Conservation (phyloP, 1,284 basidiomycete genomes). For the Boletus sp. region DNA sequence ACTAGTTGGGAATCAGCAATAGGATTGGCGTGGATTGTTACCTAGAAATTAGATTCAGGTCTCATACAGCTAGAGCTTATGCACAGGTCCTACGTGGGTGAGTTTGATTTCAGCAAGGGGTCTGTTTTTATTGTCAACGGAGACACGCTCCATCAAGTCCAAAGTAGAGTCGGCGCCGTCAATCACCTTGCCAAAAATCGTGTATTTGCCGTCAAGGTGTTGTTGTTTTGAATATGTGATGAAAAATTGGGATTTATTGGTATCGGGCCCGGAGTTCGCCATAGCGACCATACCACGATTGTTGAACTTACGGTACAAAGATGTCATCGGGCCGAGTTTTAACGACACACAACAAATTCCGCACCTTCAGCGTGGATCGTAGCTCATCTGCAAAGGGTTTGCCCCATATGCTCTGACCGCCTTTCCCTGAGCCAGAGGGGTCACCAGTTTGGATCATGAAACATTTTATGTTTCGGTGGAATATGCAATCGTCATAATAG, state of each 20-base stretch:
- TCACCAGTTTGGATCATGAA: constrained; percentile 96
- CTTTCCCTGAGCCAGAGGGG: constrained; percentile 77
- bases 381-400: constrained; percentile 87
- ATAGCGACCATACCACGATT: constrained; percentile 91
- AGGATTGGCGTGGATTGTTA: constrained; percentile 95
- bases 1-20: constrained; percentile 68
- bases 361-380: constrained; percentile 85
- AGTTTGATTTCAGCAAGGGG: constrained; percentile 84
- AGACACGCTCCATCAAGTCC: constrained; percentile 85
- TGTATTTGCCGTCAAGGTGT: constrained; percentile 92
- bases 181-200: constrained; percentile 93
- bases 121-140: constrained; percentile 87
- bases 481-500: constrained; percentile 83
- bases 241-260: constrained; percentile 95
- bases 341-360: constrained; percentile 9
- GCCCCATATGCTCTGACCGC: constrained; percentile 84
- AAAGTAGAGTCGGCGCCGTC: constrained; percentile 88
- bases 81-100: constrained; percentile 53
- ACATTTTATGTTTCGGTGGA: constrained; percentile 92
- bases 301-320: constrained; percentile 67
- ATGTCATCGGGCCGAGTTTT: background rate
- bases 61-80: background rate
- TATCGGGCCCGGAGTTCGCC: constrained; percentile 92
- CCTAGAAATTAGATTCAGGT: constrained; percentile 39
- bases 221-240: constrained; percentile 89